Evolutionary conservation across 2,329 filamentous ascomycete species (phyloP).

Genomic region (Sporothrix dimorphospora): DNA sequence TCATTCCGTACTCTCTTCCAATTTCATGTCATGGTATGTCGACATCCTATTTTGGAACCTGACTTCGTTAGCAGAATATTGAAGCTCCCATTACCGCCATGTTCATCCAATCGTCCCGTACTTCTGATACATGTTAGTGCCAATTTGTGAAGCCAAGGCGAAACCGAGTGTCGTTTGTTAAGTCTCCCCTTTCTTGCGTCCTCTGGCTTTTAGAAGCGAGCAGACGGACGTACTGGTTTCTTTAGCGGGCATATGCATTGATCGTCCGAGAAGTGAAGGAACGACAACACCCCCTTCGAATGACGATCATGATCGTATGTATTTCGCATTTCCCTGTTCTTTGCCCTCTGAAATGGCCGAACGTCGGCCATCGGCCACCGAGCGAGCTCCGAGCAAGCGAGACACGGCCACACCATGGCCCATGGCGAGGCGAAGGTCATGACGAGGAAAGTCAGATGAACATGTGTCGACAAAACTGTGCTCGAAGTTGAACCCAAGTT

Average conservation of each 20-base stretch:
- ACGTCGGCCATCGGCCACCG: not conserved
- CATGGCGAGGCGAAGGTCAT: not conserved
- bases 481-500: not conserved
- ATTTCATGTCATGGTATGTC: no score
- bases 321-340: not conserved
- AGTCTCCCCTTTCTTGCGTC: no score
- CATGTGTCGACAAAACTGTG: not conserved
- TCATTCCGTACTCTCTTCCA: no score
- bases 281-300: not conserved
- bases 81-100: not conserved
- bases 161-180: not conserved
- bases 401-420: not conserved
- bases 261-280: no score
- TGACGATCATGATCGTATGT: not conserved
- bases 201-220: no score
- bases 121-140: not conserved
- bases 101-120: not conserved
- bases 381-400: slow-evolving; percentile 3
- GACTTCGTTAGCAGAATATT: no score
- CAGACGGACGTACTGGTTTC: no score
- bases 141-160: not conserved
- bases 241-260: no score
- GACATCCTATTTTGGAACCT: no score
- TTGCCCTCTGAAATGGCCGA: not conserved
- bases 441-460: not conserved